These are phyloP conservation scores for Ascosphaera pollenicola DNA, from an alignment of 2,329 filamentous ascomycete genomes.

Conservation along the genomic window DNA sequence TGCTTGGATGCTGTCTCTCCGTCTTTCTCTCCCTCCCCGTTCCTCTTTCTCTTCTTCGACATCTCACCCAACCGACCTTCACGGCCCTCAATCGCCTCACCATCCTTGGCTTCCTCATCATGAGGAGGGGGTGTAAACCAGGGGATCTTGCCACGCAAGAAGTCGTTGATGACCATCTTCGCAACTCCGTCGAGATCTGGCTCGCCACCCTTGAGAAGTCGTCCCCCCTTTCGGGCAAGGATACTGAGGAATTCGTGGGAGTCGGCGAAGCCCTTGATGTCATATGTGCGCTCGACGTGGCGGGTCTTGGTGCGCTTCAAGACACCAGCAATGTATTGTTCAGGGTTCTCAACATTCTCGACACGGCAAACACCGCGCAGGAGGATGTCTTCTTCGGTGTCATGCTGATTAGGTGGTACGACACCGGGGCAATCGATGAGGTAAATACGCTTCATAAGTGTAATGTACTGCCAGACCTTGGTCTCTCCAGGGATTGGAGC, in stretches of 20 bases:
- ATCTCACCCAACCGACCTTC: conserved; percentile 70
- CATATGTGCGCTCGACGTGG: conserved; percentile 85
- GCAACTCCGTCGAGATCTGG: conserved; percentile 86
- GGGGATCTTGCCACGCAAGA: conserved; percentile 80
- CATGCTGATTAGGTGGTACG: conserved; percentile 67
- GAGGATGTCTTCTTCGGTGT: conserved; percentile 70
- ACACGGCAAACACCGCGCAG: conserved; percentile 80
- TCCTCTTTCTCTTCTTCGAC: conserved; percentile 50
- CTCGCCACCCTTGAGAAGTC: conserved; percentile 78
- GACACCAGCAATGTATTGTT: conserved; percentile 80
- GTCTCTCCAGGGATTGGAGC: conserved; percentile 93
- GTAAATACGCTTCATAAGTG: conserved; percentile 81
- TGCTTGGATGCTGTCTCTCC: conserved; percentile 8
- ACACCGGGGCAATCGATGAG: conserved; percentile 95
- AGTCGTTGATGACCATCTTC: conserved; percentile 94
- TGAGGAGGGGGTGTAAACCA: conserved; percentile 78
- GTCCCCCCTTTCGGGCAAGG: conserved; percentile 66
- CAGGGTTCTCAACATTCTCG: conserved; percentile 89
- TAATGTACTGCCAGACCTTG: conserved; percentile 96
- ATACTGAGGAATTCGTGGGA: conserved; percentile 68
- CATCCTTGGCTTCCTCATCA: conserved; percentile 21
- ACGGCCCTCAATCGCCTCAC: conserved; percentile 40
- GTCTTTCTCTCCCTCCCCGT: conserved; percentile 20
- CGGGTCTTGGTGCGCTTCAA: conserved; percentile 59
- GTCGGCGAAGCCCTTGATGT: conserved; percentile 56